Evolutionary conservation across 306 rosid species (phyloP), one percentile per base, ranked within the genome.

Genomic region (Arachis stenosperma): DNA sequence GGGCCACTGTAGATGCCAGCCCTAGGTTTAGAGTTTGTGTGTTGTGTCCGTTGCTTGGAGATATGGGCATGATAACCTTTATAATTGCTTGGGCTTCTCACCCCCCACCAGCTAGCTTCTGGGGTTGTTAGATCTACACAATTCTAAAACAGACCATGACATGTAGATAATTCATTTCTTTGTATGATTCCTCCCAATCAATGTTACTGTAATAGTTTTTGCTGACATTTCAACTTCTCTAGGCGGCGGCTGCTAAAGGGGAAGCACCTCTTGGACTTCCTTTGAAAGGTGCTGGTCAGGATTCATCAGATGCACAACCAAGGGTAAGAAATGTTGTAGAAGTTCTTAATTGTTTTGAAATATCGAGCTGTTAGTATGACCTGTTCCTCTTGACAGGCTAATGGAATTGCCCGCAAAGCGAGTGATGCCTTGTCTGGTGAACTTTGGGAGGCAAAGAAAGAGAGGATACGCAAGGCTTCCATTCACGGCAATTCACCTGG

Each of bases 231-330:
- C 56, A 47, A 50, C 46, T 81, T 71, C 69, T 66, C 59, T 86
- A 93, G 98, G 98, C 98, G 54, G 98, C 97, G n/a, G 98, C 98
- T 52, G 98, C 97, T 8, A 93, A 93, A 77, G 98, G 98, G 27
- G 96, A 93, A 83, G 96, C 98, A 75, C 97, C 97, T 76, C 88
- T 90, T 81, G 98, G 98, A 70, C 97, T 93, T 13, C 98, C 98
- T 61, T 77, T 93, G 82, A 93, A 90, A 86, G 98, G 97, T 73
- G 96, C 97, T 65, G 96, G 97, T 71, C 97, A 90, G 86, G 98
- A 90, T 77, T 90, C 97, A 33, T 78, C 90, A 54, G 98, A 93
- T 78, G 90, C 88, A 55, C 86, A 75, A 33, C 86, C 89, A 58
- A 78, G 86, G 90, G 98, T 93, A 69, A 66, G 52, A 5, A 61